Evolutionary conservation across 2,329 filamentous ascomycete genomes (phyloP), one percentile per base, ranked within the genome.

Genomic region (Ceratocystiopsis sp.): DNA sequence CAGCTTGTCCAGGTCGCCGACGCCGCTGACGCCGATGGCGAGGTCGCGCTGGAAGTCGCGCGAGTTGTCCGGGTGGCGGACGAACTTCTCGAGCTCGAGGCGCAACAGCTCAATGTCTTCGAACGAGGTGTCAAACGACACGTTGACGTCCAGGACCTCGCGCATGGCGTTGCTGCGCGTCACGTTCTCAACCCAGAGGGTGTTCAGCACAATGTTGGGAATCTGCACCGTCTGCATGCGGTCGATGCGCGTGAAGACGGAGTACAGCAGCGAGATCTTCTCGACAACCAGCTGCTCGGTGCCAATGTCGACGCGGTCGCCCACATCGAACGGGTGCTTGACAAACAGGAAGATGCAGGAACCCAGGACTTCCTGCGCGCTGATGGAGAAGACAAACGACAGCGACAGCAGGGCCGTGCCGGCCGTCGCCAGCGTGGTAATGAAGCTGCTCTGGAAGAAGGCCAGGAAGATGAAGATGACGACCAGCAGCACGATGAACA

Each of bases 321-420:
- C 87, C 18, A 96, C 86, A 57, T 98, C 91, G 59, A 83, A 96
- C 0, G 91, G 89, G 59, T 98, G 91, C 67, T 98, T 98, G 66
- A 96, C 85, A 55, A 98, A 98, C 1, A 98, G 67, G 67, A 98
- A 98, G 55, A 98, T 94, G 66, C 89, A 96, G 35, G 87, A 95
- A 55, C 89, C 89, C n/a, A 98, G 74, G 49, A 98, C 82, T 61
- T 98, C 91, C 61, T 95, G 87, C 4, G 81, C 80, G 2, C 87
- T 95, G 44, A 81, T 80, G 19, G 87, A 80, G 59, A 98, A 96
- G 52, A 95, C 81, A 64, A 98, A 98, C 4, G 89, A 95, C n/a
- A 96, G 67, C 7, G 89, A 96, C 11, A 98, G 75, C 37, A 98
- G 71, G 0, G 91, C 81, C 2, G 91, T 95, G 49, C 89, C 89